Conservation (phyloP, 306 rosid species). For the Trifolium pratense region DNA sequence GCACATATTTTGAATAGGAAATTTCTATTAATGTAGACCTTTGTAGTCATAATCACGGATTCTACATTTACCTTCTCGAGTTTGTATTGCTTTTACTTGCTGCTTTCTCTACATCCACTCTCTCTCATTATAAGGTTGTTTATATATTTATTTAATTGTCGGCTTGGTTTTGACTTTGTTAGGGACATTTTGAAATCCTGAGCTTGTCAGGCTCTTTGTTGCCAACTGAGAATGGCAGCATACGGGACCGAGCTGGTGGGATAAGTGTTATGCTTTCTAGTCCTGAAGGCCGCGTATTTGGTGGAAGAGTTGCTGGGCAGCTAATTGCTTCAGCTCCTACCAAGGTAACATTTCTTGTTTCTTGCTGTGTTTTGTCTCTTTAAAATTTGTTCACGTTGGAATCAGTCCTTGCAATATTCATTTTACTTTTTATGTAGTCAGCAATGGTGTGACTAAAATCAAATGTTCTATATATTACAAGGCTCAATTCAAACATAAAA, state of each 20-base stretch:
- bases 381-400: not conserved
- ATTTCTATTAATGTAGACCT: not conserved
- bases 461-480: no score
- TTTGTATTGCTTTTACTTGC: not conserved
- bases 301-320: conserved; percentile 84
- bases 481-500: no score
- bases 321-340: conserved; percentile 83
- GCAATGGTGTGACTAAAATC: no score
- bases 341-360: conserved; percentile 64
- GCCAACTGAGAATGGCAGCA: conserved; percentile 62
- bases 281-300: conserved; percentile 84
- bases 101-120: not conserved
- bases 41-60: not conserved
- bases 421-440: not conserved
- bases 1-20: conserved; percentile 10
- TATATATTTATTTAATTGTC: not conserved
- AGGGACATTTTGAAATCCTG: conserved; percentile 91
- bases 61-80: not conserved
- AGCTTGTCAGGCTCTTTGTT: conserved; percentile 85
- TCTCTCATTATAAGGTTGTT: conserved; percentile 14
- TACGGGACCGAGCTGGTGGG: conserved; percentile 73
- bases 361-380: not conserved
- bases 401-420: not conserved
- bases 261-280: conserved; percentile 79
- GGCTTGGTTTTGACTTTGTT: conserved; percentile 40